Conservation (phyloP, 2,329 filamentous ascomycete species). For the Cladosporium colombiae region DNA sequence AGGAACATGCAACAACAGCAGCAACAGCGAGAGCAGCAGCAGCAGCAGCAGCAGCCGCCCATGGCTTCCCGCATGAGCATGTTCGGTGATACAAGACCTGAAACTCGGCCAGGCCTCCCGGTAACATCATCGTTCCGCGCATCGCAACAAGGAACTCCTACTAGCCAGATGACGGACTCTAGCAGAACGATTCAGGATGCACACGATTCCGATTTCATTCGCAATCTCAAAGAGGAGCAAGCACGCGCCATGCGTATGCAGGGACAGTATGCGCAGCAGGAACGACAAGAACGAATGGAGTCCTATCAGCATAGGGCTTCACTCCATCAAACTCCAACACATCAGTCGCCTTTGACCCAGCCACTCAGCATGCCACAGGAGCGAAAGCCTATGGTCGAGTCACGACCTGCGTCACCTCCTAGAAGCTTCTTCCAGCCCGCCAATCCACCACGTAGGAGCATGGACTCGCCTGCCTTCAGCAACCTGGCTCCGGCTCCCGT, state of each 20-base stretch:
- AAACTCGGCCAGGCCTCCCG: constrained; percentile 30
- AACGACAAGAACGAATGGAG: constrained; percentile 31
- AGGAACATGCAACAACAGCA: constrained; percentile 22
- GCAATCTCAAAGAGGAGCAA: constrained; percentile 35
- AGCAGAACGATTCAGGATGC: constrained; percentile 20
- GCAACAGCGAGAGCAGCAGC: constrained; percentile 4
- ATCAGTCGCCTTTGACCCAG: constrained; percentile 34
- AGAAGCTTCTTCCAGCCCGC: constrained; percentile 24
- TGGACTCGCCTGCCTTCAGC: constrained; percentile 25
- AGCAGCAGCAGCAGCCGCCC: constrained; percentile 28
- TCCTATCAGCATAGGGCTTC: constrained; percentile 26
- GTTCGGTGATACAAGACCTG: constrained; percentile 34
- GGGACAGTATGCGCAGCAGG: constrained; percentile 26
- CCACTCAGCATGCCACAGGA: constrained; percentile 28
- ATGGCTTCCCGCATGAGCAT: constrained; percentile 36
- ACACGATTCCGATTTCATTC: constrained; percentile 30
- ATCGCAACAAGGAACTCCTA: constrained; percentile 27
- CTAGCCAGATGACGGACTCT: constrained; percentile 26
- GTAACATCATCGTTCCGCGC: constrained; percentile 24
- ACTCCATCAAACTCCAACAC: constrained; percentile 26
- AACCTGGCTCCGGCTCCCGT: constrained; percentile 20
- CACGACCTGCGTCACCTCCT: constrained; percentile 34
- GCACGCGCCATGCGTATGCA: constrained; percentile 36
- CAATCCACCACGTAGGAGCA: constrained; percentile 23
- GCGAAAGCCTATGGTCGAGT: constrained; percentile 33